Base-by-base conservation (phyloP, 2,329 filamentous ascomycete genomes). In the Fusarium pilosicola region DNA sequence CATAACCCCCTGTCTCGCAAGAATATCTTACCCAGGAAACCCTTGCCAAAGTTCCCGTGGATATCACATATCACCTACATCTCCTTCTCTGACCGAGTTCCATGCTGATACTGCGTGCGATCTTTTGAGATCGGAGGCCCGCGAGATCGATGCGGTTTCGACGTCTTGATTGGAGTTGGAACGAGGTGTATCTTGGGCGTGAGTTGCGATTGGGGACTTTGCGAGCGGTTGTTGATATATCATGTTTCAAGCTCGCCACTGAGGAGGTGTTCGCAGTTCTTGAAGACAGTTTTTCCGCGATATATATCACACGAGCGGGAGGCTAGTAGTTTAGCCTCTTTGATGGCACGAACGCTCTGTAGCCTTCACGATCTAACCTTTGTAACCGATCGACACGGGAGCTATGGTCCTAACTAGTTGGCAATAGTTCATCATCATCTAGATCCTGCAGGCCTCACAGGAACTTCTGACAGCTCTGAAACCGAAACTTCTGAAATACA, bases 41-140 rank as follows among this genome's bases (percentile, higher is more conserved):
- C 70, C 66, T 60, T 71, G 66, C 42, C 39, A 46, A 24, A 13
- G 34, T 34, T 38, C 54, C 36, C 26, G 39, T 22, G 34, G 30
- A 65, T 51, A 48, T 73, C 69, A 73, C 34, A 70, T 73, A 59
- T 73, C 70, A 65, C 49, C 56, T 71, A 45, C 55, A 18, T 5
- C 2, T 8, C 32, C 32, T 54, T 38, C 38, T 34, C 26, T 52
- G 34, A 42, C 61, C 55, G 41, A 46, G 61, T 66, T 57, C 51
- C 66, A 70, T 44, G 41, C 26, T 52, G 38, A 44, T 34, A 42
- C 56, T 62, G 41, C 39, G 61, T 62, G 41, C 45, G 61, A 66
- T 66, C 51, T 32, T 36, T 15, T 18, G 26, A 61, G 66, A 48
- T 70, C 61, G 32, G 48, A 60, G 41, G 48, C 65, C 59, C 48